These are phyloP conservation scores for Didymella lethalis DNA, from an alignment of 2,329 filamentous ascomycete genomes.

Conservation along the genomic window DNA sequence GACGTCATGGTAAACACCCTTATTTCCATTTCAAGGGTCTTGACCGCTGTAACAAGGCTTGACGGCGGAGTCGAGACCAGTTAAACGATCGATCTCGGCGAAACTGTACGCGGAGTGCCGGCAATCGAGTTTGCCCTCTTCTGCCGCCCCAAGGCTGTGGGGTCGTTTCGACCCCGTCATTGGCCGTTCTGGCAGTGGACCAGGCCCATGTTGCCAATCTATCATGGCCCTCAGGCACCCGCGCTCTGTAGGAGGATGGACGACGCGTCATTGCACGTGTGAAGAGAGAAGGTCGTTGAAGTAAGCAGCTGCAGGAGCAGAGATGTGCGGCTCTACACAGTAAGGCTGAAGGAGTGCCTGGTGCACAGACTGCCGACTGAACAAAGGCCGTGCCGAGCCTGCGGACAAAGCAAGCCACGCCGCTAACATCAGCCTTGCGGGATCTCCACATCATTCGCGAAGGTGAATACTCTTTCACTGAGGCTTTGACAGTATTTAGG, in stretches of 20 bases:
- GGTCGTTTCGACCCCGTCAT: neutral
- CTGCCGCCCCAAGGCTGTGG: conserved; percentile 12
- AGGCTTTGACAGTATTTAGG: neutral
- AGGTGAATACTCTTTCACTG: neutral
- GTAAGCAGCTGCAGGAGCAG: conserved; percentile 7
- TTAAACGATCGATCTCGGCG: conserved; percentile 15
- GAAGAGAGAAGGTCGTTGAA: neutral
- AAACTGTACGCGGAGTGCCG: conserved; percentile 5
- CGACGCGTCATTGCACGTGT: neutral
- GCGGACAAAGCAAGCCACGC: neutral
- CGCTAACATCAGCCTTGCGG: neutral
- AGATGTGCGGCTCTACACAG: neutral
- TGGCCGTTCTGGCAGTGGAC: neutral
- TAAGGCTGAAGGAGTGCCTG: conserved; percentile 2
- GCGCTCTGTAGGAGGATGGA: neutral
- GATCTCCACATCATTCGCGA: neutral
- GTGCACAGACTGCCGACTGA: neutral
- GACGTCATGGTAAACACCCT: conserved; percentile 17
- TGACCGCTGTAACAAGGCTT: conserved; percentile 4
- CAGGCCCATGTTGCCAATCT: neutral
- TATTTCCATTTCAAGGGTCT: conserved; percentile 11
- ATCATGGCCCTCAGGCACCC: neutral
- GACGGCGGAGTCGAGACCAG: conserved; percentile 8
- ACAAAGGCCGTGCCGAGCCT: neutral
- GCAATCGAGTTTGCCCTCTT: conserved; percentile 12